A percentile compares a stretch with the other conserved stretches of the same genome.
phyloP scores from a whole-genome alignment of 208 protist species.

The Leishmania tropica region DNA sequence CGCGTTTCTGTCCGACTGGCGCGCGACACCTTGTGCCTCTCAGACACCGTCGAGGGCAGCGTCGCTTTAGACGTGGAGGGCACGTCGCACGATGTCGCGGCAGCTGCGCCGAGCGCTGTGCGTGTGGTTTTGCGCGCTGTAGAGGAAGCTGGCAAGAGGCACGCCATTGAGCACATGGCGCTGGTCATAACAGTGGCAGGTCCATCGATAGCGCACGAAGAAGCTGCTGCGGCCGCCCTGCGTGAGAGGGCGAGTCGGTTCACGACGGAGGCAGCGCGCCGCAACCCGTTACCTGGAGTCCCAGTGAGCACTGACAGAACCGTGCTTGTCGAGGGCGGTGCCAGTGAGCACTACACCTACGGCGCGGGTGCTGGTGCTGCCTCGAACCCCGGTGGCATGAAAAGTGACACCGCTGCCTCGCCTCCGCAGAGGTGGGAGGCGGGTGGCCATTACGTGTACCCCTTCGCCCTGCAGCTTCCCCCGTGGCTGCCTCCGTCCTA shows the following conservation, averaged over 20 bases:
- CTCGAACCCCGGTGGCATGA: not conserved
- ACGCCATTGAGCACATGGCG: not conserved
- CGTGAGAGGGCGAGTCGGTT: not conserved
- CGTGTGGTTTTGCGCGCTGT: conserved; percentile 13
- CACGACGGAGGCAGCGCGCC: conserved; percentile 7
- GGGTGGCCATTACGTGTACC: conserved; percentile 25
- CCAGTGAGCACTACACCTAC: not conserved
- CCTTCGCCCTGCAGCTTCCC: conserved; percentile 31
- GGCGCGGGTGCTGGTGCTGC: too few relatives aligned
- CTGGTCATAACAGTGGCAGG: not conserved
- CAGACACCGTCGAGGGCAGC: conserved; percentile 3
- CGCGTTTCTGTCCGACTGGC: conserved; percentile 1
- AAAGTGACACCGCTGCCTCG: not conserved
- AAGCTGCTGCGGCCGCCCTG: not conserved
- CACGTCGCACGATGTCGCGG: not conserved
- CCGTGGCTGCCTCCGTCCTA: conserved; percentile 46
- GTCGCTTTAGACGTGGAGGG: not conserved
- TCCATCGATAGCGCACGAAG: not conserved
- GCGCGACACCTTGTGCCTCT: conserved; percentile 5
- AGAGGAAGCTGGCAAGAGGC: not conserved
- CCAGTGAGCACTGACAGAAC: not conserved
- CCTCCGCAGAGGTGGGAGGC: conserved; percentile 1
- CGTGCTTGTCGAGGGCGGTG: not conserved
- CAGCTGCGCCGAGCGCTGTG: not conserved
- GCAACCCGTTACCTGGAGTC: conserved; percentile 5